Percentiles rank a stretch among this genome's conserved stretches.
Evolutionary conservation across 768 basidiomycete species (phyloP).

Genomic region (Vararia minispora): DNA sequence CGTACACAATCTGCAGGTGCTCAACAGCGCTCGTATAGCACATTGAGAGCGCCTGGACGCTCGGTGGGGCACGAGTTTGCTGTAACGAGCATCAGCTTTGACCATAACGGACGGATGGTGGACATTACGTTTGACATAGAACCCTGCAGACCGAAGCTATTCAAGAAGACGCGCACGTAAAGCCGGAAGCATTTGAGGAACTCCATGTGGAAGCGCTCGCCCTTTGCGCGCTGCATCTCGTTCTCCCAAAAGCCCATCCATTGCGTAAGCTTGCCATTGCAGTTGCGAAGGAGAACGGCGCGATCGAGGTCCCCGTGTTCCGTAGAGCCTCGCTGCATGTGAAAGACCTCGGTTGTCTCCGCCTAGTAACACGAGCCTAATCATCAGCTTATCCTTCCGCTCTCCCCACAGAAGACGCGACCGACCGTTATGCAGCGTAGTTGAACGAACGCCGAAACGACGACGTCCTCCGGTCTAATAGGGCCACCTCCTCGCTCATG

Average conservation of each 20-base stretch:
- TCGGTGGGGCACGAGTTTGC: slow-evolving; percentile 49
- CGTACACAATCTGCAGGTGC: slow-evolving; percentile 57
- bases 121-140: slow-evolving; percentile 44
- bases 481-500: slow-evolving; percentile 44
- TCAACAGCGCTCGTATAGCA: slow-evolving; percentile 70
- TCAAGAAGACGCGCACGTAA: slow-evolving; percentile 72
- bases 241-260: slow-evolving; percentile 66
- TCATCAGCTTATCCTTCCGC: no score
- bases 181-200: slow-evolving; percentile 69
- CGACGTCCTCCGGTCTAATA: slow-evolving; percentile 68
- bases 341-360: slow-evolving; percentile 70
- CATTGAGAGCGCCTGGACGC: slow-evolving; percentile 53
- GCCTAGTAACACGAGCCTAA: slow-evolving; percentile 40
- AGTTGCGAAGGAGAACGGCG: slow-evolving; percentile 59
- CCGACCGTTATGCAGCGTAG: slow-evolving; percentile 72
- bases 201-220: slow-evolving; percentile 65
- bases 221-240: slow-evolving; percentile 65
- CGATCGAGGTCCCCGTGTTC: slow-evolving; percentile 57
- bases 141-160: slow-evolving; percentile 71
- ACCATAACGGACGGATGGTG: slow-evolving; percentile 1
- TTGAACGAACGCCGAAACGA: slow-evolving; percentile 67
- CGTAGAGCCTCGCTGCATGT: slow-evolving; percentile 38
- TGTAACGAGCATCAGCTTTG: slow-evolving; percentile 17
- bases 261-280: slow-evolving; percentile 58
- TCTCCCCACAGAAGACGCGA: no score